Evolutionary conservation across 2,329 filamentous ascomycete genomes (phyloP).

Genomic region (Rhynchosporium agropyri): DNA sequence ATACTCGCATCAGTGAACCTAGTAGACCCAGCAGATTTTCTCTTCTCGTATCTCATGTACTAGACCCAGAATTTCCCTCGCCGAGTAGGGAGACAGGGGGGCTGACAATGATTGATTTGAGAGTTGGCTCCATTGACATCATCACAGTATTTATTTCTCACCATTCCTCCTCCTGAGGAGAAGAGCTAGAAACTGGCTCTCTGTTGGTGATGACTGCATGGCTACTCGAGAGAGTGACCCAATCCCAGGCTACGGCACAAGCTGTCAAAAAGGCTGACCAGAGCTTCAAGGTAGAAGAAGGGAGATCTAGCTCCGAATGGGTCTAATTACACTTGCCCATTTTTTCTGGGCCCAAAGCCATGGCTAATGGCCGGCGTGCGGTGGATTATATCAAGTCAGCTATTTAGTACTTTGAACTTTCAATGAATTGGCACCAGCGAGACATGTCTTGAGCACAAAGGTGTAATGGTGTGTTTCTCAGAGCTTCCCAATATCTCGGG

Average conservation of each 20-base stretch:
- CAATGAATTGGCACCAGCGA: background rate
- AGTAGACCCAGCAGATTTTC: background rate
- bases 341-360: slow-evolving; percentile 22
- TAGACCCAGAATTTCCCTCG: background rate
- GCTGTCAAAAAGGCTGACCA: background rate
- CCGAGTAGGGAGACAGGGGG: slow-evolving; percentile 1
- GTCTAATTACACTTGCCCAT: slow-evolving; percentile 18
- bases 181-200: slow-evolving; percentile 2
- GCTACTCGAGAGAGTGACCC: background rate
- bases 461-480: slow-evolving; percentile 25
- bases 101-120: slow-evolving; percentile 13
- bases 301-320: slow-evolving; percentile 8
- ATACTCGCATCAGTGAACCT: background rate
- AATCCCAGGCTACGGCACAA: slow-evolving; percentile 12
- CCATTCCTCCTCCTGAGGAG: slow-evolving; percentile 3
- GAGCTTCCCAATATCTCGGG: slow-evolving; percentile 14
- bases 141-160: background rate
- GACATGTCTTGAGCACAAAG: background rate
- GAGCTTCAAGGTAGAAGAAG: background rate
- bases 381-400: slow-evolving; percentile 17
- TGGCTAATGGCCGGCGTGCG: slow-evolving; percentile 12
- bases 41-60: slow-evolving; percentile 3
- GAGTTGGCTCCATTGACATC: slow-evolving; percentile 2
- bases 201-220: slow-evolving; percentile 20
- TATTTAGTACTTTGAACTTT: slow-evolving; percentile 19